Conservation (phyloP, 768 basidiomycete genomes). For the Boletus tylopilopsis region DNA sequence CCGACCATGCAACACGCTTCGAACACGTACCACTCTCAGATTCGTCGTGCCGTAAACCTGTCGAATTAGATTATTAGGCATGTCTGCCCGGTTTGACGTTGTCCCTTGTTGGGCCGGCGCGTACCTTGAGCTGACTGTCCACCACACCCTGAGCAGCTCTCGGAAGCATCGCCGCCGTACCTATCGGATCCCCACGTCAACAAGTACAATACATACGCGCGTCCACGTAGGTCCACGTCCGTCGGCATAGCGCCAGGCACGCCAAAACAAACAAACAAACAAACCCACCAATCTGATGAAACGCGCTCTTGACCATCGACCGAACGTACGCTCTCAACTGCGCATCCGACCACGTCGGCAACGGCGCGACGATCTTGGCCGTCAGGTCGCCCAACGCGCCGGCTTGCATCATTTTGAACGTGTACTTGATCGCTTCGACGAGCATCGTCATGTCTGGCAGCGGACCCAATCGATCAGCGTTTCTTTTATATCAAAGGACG, state of each 20-base stretch:
- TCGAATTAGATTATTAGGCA: no score
- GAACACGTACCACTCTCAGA: conserved; percentile 8
- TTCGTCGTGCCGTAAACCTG: conserved; percentile 19
- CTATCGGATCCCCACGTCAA: no score
- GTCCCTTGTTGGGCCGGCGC: no score
- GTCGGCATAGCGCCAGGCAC: no score
- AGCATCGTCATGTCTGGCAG: conserved; percentile 14
- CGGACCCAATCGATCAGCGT: background rate
- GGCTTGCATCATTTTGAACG: conserved; percentile 13
- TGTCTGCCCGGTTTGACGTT: no score
- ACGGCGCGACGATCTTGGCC: conserved; percentile 12
- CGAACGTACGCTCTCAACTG: conserved; percentile 13
- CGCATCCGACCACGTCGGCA: conserved; percentile 14
- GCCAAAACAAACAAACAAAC: background rate
- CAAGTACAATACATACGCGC: no score
- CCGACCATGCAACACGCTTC: no score
- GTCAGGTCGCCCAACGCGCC: conserved; percentile 11
- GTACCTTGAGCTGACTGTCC: conserved; percentile 12
- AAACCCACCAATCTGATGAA: conserved; percentile 4
- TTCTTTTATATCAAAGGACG: no score
- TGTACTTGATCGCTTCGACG: conserved; percentile 10
- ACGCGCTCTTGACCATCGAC: background rate
- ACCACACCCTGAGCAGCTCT: conserved; percentile 13
- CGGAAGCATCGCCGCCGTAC: conserved; percentile 14
- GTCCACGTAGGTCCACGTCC: no score